These are phyloP conservation scores for Vanilla planifolia DNA, from an alignment of 106 monocot genomes.

Conservation along the genomic window DNA sequence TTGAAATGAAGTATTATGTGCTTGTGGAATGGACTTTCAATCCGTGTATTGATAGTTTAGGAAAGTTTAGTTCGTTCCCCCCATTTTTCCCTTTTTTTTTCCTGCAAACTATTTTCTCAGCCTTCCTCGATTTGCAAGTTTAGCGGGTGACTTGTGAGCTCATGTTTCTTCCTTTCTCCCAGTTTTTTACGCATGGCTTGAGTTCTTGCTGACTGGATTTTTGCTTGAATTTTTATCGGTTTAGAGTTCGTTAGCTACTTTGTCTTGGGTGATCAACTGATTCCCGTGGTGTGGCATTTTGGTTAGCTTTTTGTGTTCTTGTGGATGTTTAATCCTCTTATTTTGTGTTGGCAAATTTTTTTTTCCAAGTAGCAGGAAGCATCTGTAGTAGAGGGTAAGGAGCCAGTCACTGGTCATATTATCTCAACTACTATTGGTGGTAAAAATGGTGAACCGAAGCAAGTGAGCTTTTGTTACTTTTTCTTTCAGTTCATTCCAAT, in stretches of 20 bases:
- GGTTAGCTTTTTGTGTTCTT: neutral
- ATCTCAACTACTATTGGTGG: constrained; percentile 81
- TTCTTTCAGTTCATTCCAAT: neutral
- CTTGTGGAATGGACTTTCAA: neutral
- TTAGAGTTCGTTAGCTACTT: neutral
- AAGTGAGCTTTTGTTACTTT: constrained; percentile 21
- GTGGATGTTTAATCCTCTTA: neutral
- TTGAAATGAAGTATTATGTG: neutral
- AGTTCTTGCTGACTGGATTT: neutral
- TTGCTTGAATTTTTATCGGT: neutral
- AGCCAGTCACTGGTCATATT: constrained; percentile 69
- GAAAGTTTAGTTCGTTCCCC: neutral
- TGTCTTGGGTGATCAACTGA: neutral
- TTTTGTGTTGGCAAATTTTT: neutral
- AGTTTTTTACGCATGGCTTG: neutral
- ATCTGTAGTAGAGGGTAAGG: constrained; percentile 42
- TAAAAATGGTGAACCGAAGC: constrained; percentile 78
- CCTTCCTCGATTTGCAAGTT: neutral
- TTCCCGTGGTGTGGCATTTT: too few species aligned
- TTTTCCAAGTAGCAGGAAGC: constrained; percentile 31
- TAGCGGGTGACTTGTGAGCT: neutral
- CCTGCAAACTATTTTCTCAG: neutral
- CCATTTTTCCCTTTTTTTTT: neutral
- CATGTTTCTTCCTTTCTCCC: neutral
- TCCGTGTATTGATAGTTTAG: neutral